Base-by-base conservation (phyloP, 495 filamentous ascomycete species). In the Astrothelium macrocarpum region DNA sequence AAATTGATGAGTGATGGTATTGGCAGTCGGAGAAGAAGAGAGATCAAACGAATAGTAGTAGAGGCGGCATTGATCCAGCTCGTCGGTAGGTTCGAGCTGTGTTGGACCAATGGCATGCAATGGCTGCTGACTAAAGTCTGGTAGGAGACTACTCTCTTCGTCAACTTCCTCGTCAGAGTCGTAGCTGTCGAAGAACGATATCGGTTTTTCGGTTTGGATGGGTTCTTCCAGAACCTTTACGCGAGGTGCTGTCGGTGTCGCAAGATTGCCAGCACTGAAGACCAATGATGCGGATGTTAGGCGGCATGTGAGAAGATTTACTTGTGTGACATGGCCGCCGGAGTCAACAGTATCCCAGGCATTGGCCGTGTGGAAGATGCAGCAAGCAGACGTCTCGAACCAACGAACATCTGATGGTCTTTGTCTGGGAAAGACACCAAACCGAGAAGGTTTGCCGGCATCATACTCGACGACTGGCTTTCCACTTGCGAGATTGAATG, bases 361-460 rank as follows among this genome's bases (percentile, higher is more conserved):
- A 62, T 85, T 88, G 4, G 83, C 86, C 2, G 84, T 86, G 66
- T 88, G 86, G 64, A 87, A 87, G 61, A 88, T 84, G 65, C 82
- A 80, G 71, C 83, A 87, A 9, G 81, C 74, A 34, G 78, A 77
- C 1, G 84, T 87, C 73, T 86, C 79, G 67, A 84, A 87, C 85
- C 86, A 89, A 12, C 74, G 75, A 23, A 86, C 74, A 3, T 71
- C 72, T 4, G 79, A 66, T 10, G 84, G 84, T 18, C 78, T 63
- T 53, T 80, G 79, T 28, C 85, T 77, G 25, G 84, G 85, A 66
- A 89, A 86, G 2, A 87, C 73, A 1, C 85, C 86, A 60, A 86
- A 85, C 7, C 85, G 80, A 1, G 85, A 82, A 2, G 74, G 75
- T 53, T 76, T 75, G 2, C 70, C 64, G 3, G 77, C 73, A 63